phyloP scores from a whole-genome alignment of 2,329 filamentous ascomycete species.

The Fusarium continuum region DNA sequence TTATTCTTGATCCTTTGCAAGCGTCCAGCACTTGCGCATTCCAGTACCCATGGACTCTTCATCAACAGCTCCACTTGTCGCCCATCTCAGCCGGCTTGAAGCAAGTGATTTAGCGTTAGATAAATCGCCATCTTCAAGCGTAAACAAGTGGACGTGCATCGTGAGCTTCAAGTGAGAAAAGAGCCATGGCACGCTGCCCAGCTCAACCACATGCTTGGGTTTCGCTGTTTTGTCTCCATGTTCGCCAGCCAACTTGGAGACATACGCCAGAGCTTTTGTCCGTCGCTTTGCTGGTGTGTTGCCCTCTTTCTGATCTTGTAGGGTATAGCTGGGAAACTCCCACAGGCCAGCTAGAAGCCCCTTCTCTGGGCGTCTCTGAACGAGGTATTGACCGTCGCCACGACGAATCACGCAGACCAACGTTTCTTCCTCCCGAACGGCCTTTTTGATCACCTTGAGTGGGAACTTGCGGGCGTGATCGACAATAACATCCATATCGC shows the following conservation, averaged over 20 bases:
- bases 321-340: conserved; percentile 61
- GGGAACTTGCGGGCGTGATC: conserved; percentile 62
- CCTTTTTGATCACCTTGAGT: conserved; percentile 60
- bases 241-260: conserved; percentile 40
- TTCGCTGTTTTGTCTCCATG: conserved; percentile 4
- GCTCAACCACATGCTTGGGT: conserved; percentile 50
- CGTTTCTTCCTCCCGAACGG: conserved; percentile 61
- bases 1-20: conserved; percentile 47
- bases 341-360: conserved; percentile 65
- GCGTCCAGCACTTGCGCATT: conserved; percentile 66
- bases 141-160: conserved; percentile 66
- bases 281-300: conserved; percentile 48
- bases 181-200: conserved; percentile 65
- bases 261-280: conserved; percentile 50
- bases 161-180: conserved; percentile 66
- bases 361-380: conserved; percentile 62
- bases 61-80: conserved; percentile 53
- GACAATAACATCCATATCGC: conserved; percentile 49
- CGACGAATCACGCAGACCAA: conserved; percentile 63
- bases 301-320: conserved; percentile 40
- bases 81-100: conserved; percentile 48
- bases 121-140: conserved; percentile 39
- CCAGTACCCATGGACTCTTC: conserved; percentile 66
- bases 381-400: conserved; percentile 55
- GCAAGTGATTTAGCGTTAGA: conserved; percentile 5